Evolutionary conservation across 2,329 filamentous ascomycete species (phyloP), one percentile per base, ranked within the genome.

Genomic region (Arthrobotrys iridis): DNA sequence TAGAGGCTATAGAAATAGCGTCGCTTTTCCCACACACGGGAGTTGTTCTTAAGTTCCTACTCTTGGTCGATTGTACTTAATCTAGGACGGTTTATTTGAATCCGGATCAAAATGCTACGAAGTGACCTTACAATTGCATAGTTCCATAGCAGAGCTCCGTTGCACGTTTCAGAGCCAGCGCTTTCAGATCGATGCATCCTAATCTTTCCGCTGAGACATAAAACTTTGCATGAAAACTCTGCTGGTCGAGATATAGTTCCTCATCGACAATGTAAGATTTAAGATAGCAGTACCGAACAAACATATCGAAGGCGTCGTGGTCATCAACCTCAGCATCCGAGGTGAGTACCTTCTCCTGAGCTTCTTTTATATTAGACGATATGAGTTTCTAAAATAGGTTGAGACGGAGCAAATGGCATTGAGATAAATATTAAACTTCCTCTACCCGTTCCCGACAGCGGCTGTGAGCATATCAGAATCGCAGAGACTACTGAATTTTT

Each of bases 131-230:
- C n/a, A n/a, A n/a, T n/a, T n/a, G n/a, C n/a, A n/a, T n/a, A n/a
- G n/a, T 43, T 10, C 18, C 18, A 18, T 22, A 43, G 40, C 40
- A 43, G 15, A 43, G 8, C 15, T 43, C 40, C 40, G 40, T 50
- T 50, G 64, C 64, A 10, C 48, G 59, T 20, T 28, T 24, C 13
- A 60, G 40, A 1, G 64, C 52, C 4, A 68, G 30, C 5, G 48
- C 20, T 28, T 68, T 68, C 18, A 68, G 64, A 22, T 30, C 28
- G 15, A 33, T 30, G 22, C 52, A 68, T 11, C 59, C 64, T 20
- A 68, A n/a, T 30, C 59, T 68, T n/a, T 68, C 64, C 11, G 64
- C 64, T 26, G 60, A 22, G 5, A 45, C 30, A 18, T 68, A 68
- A 20, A 68, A 52, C 26, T 50, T 68, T 13, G 64, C 52, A 15